These are phyloP conservation scores for Phoma sp. DNA, from an alignment of 2,329 filamentous ascomycete species.

Conservation along the genomic window DNA sequence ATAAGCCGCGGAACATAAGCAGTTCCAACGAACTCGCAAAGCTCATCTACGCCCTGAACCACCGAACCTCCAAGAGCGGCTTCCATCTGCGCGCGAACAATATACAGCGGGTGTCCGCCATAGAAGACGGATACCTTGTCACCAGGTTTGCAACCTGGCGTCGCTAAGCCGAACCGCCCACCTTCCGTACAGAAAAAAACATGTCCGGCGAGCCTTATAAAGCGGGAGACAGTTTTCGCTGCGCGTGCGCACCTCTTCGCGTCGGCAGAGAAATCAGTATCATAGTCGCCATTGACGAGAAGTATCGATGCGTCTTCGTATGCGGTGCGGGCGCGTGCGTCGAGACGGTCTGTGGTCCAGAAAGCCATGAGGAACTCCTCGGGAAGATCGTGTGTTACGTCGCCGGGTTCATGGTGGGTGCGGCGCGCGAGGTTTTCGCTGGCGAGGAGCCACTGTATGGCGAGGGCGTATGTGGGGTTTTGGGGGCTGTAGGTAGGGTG, in stretches of 20 bases:
- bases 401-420: not conserved
- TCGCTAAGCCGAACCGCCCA: slow-evolving; percentile 3
- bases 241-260: no score
- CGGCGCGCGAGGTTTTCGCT: not conserved
- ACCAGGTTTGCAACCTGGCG: slow-evolving; percentile 2
- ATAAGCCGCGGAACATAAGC: slow-evolving; percentile 3
- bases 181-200: slow-evolving; percentile 1
- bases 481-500: not conserved
- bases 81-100: not conserved
- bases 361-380: slow-evolving; percentile 2
- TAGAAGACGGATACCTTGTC: slow-evolving; percentile 8
- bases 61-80: not conserved
- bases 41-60: not conserved
- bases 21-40: not conserved
- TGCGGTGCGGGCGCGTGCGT: not conserved
- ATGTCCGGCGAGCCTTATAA: not conserved
- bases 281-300: no score
- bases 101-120: slow-evolving; percentile 1
- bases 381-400: not conserved
- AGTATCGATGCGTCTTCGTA: not conserved
- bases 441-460: not conserved
- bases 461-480: not conserved
- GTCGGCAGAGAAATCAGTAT: no score
- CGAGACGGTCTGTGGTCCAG: not conserved
- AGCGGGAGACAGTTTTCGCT: no score